A percentile compares a stretch with the other conserved stretches of the same genome.
Conservation (phyloP, 331 rosid species). For the Saraca asoca region DNA sequence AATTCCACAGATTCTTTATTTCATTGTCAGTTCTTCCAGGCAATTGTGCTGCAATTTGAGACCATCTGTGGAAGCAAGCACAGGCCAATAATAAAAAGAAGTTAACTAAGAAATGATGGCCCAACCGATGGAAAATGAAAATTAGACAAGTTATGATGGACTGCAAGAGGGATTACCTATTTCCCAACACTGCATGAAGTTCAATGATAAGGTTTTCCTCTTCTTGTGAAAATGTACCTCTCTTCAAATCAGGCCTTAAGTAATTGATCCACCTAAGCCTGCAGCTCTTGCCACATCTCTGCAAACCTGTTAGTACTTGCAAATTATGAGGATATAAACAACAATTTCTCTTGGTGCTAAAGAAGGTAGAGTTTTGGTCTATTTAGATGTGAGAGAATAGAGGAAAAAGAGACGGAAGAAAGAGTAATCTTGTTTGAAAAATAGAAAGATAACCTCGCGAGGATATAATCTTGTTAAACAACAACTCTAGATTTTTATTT, state of each 20-base stretch:
- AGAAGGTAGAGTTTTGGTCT: no score
- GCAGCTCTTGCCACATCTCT: conserved; percentile 67
- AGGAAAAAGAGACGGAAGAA: background rate
- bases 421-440: no score
- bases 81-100: conserved; percentile 17
- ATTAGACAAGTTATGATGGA: background rate
- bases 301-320: conserved; percentile 48
- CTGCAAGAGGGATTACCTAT: conserved; percentile 39
- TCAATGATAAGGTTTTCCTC: conserved; percentile 59
- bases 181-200: conserved; percentile 57
- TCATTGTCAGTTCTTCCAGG: conserved; percentile 68
- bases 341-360: background rate
- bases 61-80: conserved; percentile 50
- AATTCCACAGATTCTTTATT: conserved; percentile 65
- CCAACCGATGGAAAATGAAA: background rate
- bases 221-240: conserved; percentile 66
- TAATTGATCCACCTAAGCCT: conserved; percentile 66
- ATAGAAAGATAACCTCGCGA: no score
- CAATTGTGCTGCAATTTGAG: conserved; percentile 63
- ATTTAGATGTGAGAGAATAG: background rate
- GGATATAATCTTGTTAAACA: no score
- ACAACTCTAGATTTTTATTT: no score
- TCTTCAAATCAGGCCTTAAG: conserved; percentile 66
- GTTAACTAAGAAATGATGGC: background rate
- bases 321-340: conserved; percentile 1